Percentiles rank a stretch among this genome's conserved stretches.
Conservation (phyloP, 1,284 basidiomycete species). For the Meira nashicola region DNA sequence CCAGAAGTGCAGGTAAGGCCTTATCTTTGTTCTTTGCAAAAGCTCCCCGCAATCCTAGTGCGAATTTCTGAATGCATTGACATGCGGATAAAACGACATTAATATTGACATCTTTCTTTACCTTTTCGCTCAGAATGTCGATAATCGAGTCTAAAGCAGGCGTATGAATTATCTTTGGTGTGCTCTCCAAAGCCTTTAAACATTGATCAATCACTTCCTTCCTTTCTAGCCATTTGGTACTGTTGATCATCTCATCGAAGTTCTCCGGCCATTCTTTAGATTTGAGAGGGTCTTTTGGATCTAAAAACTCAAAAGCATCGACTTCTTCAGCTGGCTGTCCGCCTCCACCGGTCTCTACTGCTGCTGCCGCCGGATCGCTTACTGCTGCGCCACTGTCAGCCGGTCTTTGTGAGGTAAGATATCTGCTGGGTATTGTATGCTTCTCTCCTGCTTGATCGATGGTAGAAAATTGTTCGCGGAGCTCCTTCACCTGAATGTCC, state of each 20-base stretch:
- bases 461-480: constrained; percentile 81
- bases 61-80: constrained; percentile 76
- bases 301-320: constrained; percentile 77
- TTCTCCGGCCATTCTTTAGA: constrained; percentile 58
- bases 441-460: constrained; percentile 79
- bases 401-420: constrained; percentile 69
- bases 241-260: constrained; percentile 63
- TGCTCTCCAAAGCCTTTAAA: constrained; percentile 66
- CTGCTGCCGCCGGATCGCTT: constrained; percentile 49
- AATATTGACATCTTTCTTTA: constrained; percentile 88
- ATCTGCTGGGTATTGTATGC: constrained; percentile 71
- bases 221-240: constrained; percentile 97
- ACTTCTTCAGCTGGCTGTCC: constrained; percentile 51
- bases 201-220: constrained; percentile 79
- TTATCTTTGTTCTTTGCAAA: constrained; percentile 74
- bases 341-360: constrained; percentile 20
- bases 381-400: constrained; percentile 50
- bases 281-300: constrained; percentile 74
- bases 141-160: constrained; percentile 67
- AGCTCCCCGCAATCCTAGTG: constrained; percentile 66
- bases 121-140: constrained; percentile 71
- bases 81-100: constrained; percentile 89
- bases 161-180: constrained; percentile 70
- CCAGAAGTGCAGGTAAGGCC: constrained; percentile 74
- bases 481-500: constrained; percentile 94